A percentile compares a stretch with the other conserved stretches of the same genome.
phyloP scores from a whole-genome alignment of 2,329 filamentous ascomycete species.

The Apiospora koreana region DNA sequence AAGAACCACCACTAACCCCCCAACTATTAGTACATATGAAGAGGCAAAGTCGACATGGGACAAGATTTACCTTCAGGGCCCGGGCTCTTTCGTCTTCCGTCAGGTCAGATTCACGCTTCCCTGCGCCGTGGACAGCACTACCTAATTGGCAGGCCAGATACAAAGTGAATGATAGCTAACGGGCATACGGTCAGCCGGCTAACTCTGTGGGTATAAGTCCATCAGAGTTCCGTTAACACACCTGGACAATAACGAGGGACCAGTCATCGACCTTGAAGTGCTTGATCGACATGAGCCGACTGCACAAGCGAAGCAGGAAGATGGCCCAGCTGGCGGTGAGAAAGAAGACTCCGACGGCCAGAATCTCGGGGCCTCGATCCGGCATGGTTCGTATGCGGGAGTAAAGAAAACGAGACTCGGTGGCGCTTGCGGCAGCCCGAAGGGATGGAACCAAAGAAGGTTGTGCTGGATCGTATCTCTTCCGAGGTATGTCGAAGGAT shows the following conservation, averaged over 20 bases:
- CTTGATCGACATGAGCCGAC: not conserved
- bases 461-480: not conserved
- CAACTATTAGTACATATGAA: not conserved
- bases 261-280: constrained; percentile 1
- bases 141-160: constrained; percentile 2
- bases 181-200: not conserved
- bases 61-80: constrained; percentile 11
- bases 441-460: not conserved
- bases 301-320: not conserved
- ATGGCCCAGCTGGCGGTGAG: not conserved
- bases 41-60: no score
- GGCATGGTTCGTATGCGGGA: not conserved
- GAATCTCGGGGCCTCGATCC: not conserved
- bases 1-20: constrained; percentile 13
- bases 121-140: constrained; percentile 7
- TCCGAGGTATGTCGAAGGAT: not conserved
- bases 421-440: not conserved
- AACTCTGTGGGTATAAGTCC: no score
- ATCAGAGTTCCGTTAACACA: not conserved
- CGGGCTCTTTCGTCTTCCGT: not conserved
- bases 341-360: constrained; percentile 1
- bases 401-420: not conserved
- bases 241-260: not conserved
- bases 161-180: not conserved
- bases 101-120: not conserved